Evolutionary conservation across 257 asterid species (phyloP).

Genomic region (Penstemon davidsonii): DNA sequence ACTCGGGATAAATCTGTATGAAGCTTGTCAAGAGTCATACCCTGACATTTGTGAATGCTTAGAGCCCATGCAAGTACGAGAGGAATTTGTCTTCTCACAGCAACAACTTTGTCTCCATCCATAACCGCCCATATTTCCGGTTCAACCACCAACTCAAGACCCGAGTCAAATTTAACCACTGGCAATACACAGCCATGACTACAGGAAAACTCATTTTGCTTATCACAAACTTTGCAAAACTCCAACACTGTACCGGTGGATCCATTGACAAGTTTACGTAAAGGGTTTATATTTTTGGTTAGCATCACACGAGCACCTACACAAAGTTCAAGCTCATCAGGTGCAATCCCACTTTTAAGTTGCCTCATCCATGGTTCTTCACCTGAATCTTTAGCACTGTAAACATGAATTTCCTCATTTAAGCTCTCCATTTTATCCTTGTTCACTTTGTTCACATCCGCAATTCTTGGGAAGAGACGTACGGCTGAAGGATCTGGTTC

Average conservation of each 20-base stretch:
- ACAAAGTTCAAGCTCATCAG: conserved; percentile 57
- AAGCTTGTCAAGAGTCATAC: conserved; percentile 72
- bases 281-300: conserved; percentile 47
- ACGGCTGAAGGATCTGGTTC: conserved; percentile 74
- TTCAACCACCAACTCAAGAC: conserved; percentile 44
- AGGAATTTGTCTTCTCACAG: conserved; percentile 65
- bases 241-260: conserved; percentile 64
- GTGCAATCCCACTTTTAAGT: conserved; percentile 60
- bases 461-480: conserved; percentile 56
- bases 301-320: conserved; percentile 69
- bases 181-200: conserved; percentile 54
- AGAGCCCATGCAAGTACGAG: conserved; percentile 83
- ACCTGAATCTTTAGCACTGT: conserved; percentile 57
- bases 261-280: conserved; percentile 61
- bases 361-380: conserved; percentile 42
- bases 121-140: conserved; percentile 59
- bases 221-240: conserved; percentile 29
- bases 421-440: conserved; percentile 41
- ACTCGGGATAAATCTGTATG: conserved; percentile 56
- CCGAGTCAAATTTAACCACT: conserved; percentile 70
- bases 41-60: conserved; percentile 85
- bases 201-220: conserved; percentile 30
- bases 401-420: conserved; percentile 39
- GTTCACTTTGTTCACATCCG: conserved; percentile 65
- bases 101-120: conserved; percentile 61